Evolutionary conservation across 805 yeast species (phyloP), one percentile per base, ranked within the genome.

Genomic region (Cyberlindnera maritima): DNA sequence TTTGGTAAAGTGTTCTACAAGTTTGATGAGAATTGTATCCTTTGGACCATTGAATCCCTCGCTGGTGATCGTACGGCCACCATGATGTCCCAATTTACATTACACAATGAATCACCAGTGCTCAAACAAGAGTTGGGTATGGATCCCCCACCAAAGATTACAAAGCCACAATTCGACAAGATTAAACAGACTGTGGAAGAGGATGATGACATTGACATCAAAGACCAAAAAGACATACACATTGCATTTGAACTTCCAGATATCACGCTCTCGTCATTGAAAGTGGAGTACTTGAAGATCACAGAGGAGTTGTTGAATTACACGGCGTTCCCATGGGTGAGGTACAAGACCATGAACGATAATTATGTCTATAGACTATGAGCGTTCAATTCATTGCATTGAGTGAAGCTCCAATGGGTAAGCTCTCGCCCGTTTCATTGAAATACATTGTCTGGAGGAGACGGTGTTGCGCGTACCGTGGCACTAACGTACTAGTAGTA

Each of bases 271-370:
- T 80, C 88, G 36, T 89, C 89, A 0, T 64, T 86, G 32, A 80
- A 79, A 54, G 74, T 86, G 19, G 85, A 79, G 32, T 86, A 81
- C 55, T 62, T 86, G 42, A 80, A 82, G 52, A 83, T 86, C 14
- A 77, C 76, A 20, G 95, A 86, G 56, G 44, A 49, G 6, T 74
- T 72, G 43, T 62, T 85, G 58, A 70, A 76, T 43, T 82, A 82
- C 54, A 80, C 86, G 6, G 77, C 87, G 36, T 85, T 86, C 59
- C 91, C 94, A 0, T 86, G 95, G 95, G 84, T 86, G 1, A 71
- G 85, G 44, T 84, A 85, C 57, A 65, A 74, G 48, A 75, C 77
- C 4, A 52, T 63, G 19, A 57, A 50, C 32, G 76, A 70, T 54
- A 72, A 67, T 46, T 60, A 58, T 46, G 50, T 60, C 20, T 60